Evolutionary conservation across 306 rosid genomes (phyloP).

Genomic region (Cicer pinnatifidum): DNA sequence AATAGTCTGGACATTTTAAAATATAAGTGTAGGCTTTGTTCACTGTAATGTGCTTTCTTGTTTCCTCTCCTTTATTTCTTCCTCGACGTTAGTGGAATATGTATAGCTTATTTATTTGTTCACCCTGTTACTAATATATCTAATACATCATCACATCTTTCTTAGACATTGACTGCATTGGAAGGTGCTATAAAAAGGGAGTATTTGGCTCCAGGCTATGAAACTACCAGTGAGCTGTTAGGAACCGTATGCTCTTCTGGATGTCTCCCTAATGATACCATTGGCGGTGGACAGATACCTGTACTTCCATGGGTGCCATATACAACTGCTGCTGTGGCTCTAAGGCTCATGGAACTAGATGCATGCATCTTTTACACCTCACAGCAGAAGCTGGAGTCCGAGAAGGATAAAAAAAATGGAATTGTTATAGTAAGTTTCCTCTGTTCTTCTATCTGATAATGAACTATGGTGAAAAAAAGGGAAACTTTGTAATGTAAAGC

Average conservation of each 20-base stretch:
- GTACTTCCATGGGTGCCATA: slow-evolving; percentile 76
- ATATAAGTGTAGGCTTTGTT: background rate
- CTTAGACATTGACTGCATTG: slow-evolving; percentile 63
- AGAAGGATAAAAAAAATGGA: slow-evolving; percentile 54
- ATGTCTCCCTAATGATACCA: slow-evolving; percentile 39
- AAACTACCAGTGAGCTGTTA: slow-evolving; percentile 66
- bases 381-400: slow-evolving; percentile 60
- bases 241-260: slow-evolving; percentile 45
- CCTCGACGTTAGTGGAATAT: slow-evolving; percentile 10
- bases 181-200: slow-evolving; percentile 70
- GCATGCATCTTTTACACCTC: slow-evolving; percentile 54
- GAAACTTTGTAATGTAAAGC: background rate
- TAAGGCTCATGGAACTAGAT: slow-evolving; percentile 79
- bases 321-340: slow-evolving; percentile 73
- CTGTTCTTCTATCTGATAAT: slow-evolving; percentile 36
- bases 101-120: slow-evolving; percentile 28
- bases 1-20: slow-evolving; percentile 2
- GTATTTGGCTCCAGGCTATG: slow-evolving; percentile 59
- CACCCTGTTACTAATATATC: slow-evolving; percentile 17
- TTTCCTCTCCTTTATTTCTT: background rate
- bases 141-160: slow-evolving; percentile 29
- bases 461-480: background rate
- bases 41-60: slow-evolving; percentile 2
- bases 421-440: slow-evolving; percentile 52
- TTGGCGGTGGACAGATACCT: slow-evolving; percentile 46